Base-by-base conservation (phyloP, 2,329 filamentous ascomycete genomes). In the Hypoxylon sp. region DNA sequence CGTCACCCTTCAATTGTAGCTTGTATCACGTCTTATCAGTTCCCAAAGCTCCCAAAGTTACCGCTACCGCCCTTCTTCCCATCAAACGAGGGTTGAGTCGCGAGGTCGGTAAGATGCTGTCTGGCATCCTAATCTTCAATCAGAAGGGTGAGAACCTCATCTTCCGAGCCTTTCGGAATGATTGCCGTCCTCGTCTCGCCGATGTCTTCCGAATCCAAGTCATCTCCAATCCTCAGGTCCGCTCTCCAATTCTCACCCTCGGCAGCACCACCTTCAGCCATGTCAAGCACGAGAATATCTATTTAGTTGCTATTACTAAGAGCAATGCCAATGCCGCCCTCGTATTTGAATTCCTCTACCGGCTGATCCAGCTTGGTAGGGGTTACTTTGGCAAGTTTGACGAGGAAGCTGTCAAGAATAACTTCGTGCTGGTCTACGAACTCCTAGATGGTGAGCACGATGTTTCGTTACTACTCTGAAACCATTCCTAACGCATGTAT, bases 101-200 rank as follows among this genome's bases (percentile, higher is more conserved):
- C 52, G 49, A 70, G 67, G 60, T 72, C 73, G 74, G 72, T 83
- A 90, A 77, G 71, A 99, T 99, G 97, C 86, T 99, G 74, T 98
- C 95, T 75, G 96, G 96, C 66, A 95, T 99, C 77, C 90, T 99
- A 74, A 91, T 99, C 74, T 99, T 99, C 87, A 99, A 99, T 75
- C 96, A 99, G 81, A 99, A 99, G 84, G 96, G 96, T 83, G 96
- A 99, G 85, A 98, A 99, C 82, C 93, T 99, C 78, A 99, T 99
- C 82, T 98, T 99, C 85, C 93, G 96, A 78, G 94, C 96, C 76
- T 99, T 99, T 83, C 94, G 96, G 78, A 97, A 97, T 80, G 97
- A 99, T 84, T 98, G 96, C 83, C 93, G 97, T 63, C 96, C 96
- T 60, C 93, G 96, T 58, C 92, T 99, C 72, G 96, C 96, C 83